Evolutionary conservation across 2,329 filamentous ascomycete genomes (phyloP).

Genomic region (Tolypocladium album): DNA sequence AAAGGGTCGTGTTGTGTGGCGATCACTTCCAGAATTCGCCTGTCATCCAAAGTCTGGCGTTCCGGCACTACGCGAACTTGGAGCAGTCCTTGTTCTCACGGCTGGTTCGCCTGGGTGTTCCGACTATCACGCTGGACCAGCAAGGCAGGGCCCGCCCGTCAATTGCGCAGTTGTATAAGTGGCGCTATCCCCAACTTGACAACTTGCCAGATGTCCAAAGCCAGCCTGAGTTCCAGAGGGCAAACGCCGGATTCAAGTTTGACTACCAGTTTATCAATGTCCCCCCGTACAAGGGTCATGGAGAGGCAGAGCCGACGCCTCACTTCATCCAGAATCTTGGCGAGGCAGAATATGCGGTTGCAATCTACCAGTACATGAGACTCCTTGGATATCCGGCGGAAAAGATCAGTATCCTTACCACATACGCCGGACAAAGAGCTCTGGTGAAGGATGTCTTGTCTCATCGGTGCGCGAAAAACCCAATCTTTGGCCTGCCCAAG

Average conservation of each 20-base stretch:
- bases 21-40: slow-evolving; percentile 97
- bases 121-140: slow-evolving; percentile 78
- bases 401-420: slow-evolving; percentile 81
- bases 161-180: slow-evolving; percentile 83
- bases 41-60: slow-evolving; percentile 87
- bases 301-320: slow-evolving; percentile 80
- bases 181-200: slow-evolving; percentile 76
- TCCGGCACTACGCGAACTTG: slow-evolving; percentile 89
- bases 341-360: slow-evolving; percentile 94
- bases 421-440: slow-evolving; percentile 85
- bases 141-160: slow-evolving; percentile 84
- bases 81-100: slow-evolving; percentile 93
- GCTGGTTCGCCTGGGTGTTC: slow-evolving; percentile 84
- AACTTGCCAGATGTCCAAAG: slow-evolving; percentile 67
- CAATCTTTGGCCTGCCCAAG: slow-evolving; percentile 79
- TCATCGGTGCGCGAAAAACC: slow-evolving; percentile 73
- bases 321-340: slow-evolving; percentile 96
- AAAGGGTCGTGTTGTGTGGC: slow-evolving; percentile 84
- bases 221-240: slow-evolving; percentile 59
- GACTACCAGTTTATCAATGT: slow-evolving; percentile 98
- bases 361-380: slow-evolving; percentile 95
- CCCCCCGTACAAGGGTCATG: slow-evolving; percentile 79
- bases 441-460: slow-evolving; percentile 78
- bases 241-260: slow-evolving; percentile 86
- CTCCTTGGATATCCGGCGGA: slow-evolving; percentile 79